phyloP scores from a whole-genome alignment of 306 rosid genomes.

The Malus domestica region ASM211411v1 NC_041799.1:1819001-1819500 shows the following conservation, averaged over 20 bases:
- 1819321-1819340: background rate
- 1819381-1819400: background rate
- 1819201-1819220: background rate
- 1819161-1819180: background rate
- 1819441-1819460: background rate
- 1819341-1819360: background rate
- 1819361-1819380: background rate
- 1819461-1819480: background rate
- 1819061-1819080: background rate
- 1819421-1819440: background rate
- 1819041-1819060: background rate
- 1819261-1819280: background rate
- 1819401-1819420: background rate
- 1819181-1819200: slow-evolving; percentile 12
- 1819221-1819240: background rate
- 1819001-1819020: background rate
- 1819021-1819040: background rate
- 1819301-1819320: background rate
- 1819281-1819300: background rate
- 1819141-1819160: slow-evolving; percentile 2
- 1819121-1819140: background rate
- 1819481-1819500: background rate
- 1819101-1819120: background rate
- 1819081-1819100: background rate
- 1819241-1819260: background rate